Conservation (phyloP, 2,329 filamentous ascomycete species). For the Cercospora sesami region DNA sequence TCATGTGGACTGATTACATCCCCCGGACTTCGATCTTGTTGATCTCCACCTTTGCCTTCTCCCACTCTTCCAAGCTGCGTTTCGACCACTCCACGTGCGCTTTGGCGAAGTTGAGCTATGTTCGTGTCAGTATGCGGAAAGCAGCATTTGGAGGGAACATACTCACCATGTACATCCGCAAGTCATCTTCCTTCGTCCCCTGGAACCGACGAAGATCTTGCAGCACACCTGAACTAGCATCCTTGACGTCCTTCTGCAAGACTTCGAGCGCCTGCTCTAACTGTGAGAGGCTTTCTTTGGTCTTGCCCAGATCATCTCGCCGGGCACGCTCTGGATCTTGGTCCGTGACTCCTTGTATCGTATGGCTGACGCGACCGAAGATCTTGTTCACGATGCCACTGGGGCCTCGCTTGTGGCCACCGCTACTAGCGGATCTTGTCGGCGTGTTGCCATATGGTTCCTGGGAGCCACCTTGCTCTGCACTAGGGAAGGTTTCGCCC, state of each 20-base stretch:
- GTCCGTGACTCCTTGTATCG: slow-evolving; percentile 93
- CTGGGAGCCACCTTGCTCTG: slow-evolving; percentile 69
- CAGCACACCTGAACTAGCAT: slow-evolving; percentile 84
- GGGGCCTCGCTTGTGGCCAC: slow-evolving; percentile 70
- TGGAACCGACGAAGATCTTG: slow-evolving; percentile 93
- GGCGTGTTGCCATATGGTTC: slow-evolving; percentile 31
- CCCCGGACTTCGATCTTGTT: slow-evolving; percentile 69
- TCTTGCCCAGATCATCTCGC: slow-evolving; percentile 93
- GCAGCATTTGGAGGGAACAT: background rate
- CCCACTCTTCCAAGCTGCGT: slow-evolving; percentile 88
- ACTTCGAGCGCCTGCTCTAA: slow-evolving; percentile 88
- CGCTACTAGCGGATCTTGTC: slow-evolving; percentile 28
- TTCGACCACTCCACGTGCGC: slow-evolving; percentile 93
- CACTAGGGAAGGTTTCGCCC: slow-evolving; percentile 55
- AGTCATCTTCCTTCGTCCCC: slow-evolving; percentile 89
- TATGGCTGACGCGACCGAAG: slow-evolving; percentile 92
- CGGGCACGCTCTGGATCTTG: slow-evolving; percentile 91
- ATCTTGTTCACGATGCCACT: slow-evolving; percentile 91
- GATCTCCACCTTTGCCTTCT: slow-evolving; percentile 83
- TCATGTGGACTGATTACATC: background rate
- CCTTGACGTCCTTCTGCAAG: slow-evolving; percentile 86
- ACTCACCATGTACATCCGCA: slow-evolving; percentile 91
- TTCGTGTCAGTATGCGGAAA: slow-evolving; percentile 7
- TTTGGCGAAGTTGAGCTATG: slow-evolving; percentile 82
- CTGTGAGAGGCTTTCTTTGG: slow-evolving; percentile 79